Percentiles rank a stretch among this genome's conserved stretches.
phyloP scores from a whole-genome alignment of 768 basidiomycete genomes.

The Auricularia cornea region DNA sequence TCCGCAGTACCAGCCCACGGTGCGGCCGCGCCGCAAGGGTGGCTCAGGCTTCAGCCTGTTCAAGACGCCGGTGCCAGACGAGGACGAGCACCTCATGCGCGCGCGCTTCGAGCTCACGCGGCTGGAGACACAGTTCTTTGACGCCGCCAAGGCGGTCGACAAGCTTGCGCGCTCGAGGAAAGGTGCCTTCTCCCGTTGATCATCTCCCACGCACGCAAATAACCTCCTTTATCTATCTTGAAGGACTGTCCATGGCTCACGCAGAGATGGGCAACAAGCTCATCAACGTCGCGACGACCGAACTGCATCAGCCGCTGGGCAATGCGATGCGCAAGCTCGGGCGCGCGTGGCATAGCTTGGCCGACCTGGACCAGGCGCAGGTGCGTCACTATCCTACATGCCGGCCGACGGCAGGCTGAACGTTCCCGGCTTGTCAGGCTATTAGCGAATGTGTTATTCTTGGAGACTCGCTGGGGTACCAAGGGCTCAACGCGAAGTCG shows the following conservation, averaged over 20 bases:
- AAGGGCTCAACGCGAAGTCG: conserved; percentile 92
- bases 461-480: conserved; percentile 94
- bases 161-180: conserved; percentile 73
- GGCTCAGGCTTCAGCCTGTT: conserved; percentile 71
- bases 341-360: conserved; percentile 75
- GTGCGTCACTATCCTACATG: conserved; percentile 13
- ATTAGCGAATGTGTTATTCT: conserved; percentile 92
- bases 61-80: conserved; percentile 76
- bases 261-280: conserved; percentile 92
- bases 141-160: conserved; percentile 85
- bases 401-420: neutral
- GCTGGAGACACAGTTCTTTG: conserved; percentile 86
- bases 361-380: conserved; percentile 85
- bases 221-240: conserved; percentile 1
- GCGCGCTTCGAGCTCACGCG: conserved; percentile 89
- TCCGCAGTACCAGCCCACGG: conserved; percentile 66
- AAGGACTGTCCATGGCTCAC: conserved; percentile 70
- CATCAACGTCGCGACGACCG: conserved; percentile 80
- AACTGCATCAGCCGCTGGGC: conserved; percentile 76
- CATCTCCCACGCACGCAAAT: conserved; percentile 4
- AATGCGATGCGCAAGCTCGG: conserved; percentile 82
- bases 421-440: conserved; percentile 30
- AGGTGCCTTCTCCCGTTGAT: conserved; percentile 36
- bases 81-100: conserved; percentile 85
- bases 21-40: conserved; percentile 62